phyloP scores from a whole-genome alignment of 495 filamentous ascomycete species.

The Schizothecium vesticola region DNA sequence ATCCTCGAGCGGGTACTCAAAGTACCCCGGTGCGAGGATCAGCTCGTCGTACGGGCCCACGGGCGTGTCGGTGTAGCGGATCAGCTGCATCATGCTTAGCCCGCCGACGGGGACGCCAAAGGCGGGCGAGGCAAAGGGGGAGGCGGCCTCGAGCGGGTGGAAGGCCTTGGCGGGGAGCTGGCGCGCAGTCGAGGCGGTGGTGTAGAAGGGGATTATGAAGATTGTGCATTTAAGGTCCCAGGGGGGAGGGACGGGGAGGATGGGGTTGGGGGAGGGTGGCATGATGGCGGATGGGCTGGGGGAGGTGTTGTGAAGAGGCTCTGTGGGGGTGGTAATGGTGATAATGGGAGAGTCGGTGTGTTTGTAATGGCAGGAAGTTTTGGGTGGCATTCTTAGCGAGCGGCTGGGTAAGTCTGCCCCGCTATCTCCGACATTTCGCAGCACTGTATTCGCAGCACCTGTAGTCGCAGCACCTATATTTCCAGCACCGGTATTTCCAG shows the following conservation, averaged over 20 bases:
- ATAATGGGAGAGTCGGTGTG: background rate
- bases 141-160: conserved; percentile 38
- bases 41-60: conserved; percentile 51
- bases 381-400: background rate
- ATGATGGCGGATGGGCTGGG: background rate
- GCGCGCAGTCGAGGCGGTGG: conserved; percentile 14
- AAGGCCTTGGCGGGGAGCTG: conserved; percentile 31
- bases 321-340: background rate
- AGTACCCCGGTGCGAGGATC: conserved; percentile 41
- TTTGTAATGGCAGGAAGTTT: too few relatives aligned
- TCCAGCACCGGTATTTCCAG: too few relatives aligned
- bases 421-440: background rate
- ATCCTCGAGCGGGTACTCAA: conserved; percentile 30
- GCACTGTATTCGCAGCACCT: too few relatives aligned
- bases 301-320: background rate
- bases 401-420: background rate
- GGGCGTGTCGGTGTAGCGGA: conserved; percentile 46
- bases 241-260: conserved; percentile 27
- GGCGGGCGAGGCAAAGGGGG: conserved; percentile 24
- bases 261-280: background rate
- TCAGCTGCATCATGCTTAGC: conserved; percentile 41
- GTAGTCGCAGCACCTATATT: too few relatives aligned
- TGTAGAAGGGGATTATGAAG: conserved; percentile 37
- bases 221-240: conserved; percentile 38
- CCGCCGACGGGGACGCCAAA: conserved; percentile 38